phyloP scores from a whole-genome alignment of 441 rosid species.

The Viola pubescens region DNA sequence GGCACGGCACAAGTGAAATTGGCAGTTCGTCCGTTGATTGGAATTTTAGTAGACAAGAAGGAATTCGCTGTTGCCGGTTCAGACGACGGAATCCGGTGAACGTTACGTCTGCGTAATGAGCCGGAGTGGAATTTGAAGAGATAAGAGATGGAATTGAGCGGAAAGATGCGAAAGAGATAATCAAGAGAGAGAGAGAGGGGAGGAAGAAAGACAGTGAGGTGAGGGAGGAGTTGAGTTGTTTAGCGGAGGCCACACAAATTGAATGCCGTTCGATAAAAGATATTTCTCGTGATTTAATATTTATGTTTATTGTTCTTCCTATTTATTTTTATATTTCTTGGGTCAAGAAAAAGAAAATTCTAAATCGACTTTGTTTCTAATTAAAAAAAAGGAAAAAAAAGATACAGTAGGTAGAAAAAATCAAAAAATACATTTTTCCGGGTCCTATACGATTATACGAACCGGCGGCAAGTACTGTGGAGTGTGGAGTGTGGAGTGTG shows the following conservation, averaged over 20 bases:
- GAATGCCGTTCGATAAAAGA: constrained; percentile 36
- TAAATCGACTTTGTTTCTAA: too few species aligned
- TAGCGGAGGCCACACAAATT: constrained; percentile 50
- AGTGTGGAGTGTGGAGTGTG: too few species aligned
- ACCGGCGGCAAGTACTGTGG: too few species aligned
- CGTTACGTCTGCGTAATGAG: constrained; percentile 10
- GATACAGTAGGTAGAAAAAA: too few species aligned
- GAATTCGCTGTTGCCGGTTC: constrained; percentile 5
- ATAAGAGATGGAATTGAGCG: constrained; percentile 32
- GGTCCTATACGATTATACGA: too few species aligned
- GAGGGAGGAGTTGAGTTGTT: constrained; percentile 18
- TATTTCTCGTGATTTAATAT: constrained; percentile 14
- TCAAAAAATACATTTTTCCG: too few species aligned
- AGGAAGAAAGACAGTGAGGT: constrained; percentile 28
- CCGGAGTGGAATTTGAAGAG: constrained; percentile 22
- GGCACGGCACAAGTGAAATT: neutral
- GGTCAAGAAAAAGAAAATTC: too few species aligned
- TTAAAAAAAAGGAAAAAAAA: too few species aligned
- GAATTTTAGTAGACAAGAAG: constrained; percentile 15
- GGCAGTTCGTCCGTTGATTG: constrained; percentile 19
- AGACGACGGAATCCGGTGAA: constrained; percentile 4
- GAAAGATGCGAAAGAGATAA: constrained; percentile 37
- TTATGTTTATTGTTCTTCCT: neutral
- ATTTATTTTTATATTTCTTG: too few species aligned
- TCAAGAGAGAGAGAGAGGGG: constrained; percentile 37